phyloP scores from a whole-genome alignment of 2,329 filamentous ascomycete genomes.

The Scortechinia acanthostroma region DNA sequence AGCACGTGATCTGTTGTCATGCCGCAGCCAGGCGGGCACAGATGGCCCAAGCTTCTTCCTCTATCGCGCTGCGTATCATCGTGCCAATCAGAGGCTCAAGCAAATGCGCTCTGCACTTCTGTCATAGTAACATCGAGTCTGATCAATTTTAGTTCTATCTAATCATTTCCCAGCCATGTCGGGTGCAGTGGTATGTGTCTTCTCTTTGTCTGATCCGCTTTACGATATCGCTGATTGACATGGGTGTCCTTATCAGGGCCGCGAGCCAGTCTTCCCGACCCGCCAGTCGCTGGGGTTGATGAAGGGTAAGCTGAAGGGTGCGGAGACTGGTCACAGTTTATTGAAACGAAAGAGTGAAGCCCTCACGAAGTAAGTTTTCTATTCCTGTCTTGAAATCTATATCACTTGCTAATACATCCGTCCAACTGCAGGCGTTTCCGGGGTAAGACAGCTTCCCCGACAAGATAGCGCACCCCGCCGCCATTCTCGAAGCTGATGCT shows the following conservation, averaged over 20 bases:
- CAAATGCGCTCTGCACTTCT: too few relatives aligned
- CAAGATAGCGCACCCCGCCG: slow-evolving; percentile 4
- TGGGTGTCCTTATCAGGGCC: slow-evolving; percentile 60
- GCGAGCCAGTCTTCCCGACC: slow-evolving; percentile 95
- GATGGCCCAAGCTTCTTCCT: not conserved
- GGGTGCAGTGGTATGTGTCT: slow-evolving; percentile 18
- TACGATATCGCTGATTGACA: too few relatives aligned
- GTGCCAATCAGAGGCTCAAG: too few relatives aligned
- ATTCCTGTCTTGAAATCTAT: slow-evolving; percentile 9
- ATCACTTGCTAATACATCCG: slow-evolving; percentile 13
- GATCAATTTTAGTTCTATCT: not conserved
- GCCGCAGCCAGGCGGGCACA: not conserved
- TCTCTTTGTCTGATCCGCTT: not conserved
- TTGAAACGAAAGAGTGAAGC: slow-evolving; percentile 97
- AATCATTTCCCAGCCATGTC: slow-evolving; percentile 21
- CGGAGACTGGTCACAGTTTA: slow-evolving; percentile 83
- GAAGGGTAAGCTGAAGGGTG: slow-evolving; percentile 96
- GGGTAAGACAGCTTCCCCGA: slow-evolving; percentile 44
- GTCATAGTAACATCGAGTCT: too few relatives aligned
- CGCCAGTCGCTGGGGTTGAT: slow-evolving; percentile 93
- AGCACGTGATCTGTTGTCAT: not conserved
- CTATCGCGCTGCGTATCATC: not conserved
- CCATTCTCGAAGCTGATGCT: not conserved
- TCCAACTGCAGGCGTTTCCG: slow-evolving; percentile 65
- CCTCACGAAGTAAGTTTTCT: slow-evolving; percentile 72